Percentiles rank a stretch among this genome's conserved stretches.
These are phyloP conservation scores for Lodderomyces beijingensis DNA, from an alignment of 1,139 yeast species.

Conservation along the genomic window DNA sequence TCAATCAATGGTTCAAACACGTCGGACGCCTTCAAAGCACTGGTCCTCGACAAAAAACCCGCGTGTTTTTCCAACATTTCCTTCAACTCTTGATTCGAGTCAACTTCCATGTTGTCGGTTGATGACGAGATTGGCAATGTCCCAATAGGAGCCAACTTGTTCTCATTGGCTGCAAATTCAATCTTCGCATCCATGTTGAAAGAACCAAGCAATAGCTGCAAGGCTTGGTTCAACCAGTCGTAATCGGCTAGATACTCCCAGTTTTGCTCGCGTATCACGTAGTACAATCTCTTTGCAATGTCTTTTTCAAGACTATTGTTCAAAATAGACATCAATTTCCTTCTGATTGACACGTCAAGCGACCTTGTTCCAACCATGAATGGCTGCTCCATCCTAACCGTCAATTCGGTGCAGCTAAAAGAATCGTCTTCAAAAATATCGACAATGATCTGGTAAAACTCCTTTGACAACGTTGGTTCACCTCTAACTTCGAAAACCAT, in stretches of 20 bases:
- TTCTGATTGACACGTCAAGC: conserved; percentile 70
- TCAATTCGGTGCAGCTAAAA: conserved; percentile 79
- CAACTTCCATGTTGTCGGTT: conserved; percentile 24
- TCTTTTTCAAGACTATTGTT: conserved; percentile 78
- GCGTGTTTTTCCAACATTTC: conserved; percentile 48
- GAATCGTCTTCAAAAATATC: conserved; percentile 83
- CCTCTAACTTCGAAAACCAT: conserved; percentile 87
- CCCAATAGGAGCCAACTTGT: conserved; percentile 52
- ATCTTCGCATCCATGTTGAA: conserved; percentile 52
- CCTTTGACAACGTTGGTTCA: conserved; percentile 72
- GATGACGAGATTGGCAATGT: conserved; percentile 25
- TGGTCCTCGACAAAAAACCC: conserved; percentile 42
- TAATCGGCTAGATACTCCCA: conserved; percentile 95
- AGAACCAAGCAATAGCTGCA: conserved; percentile 80
- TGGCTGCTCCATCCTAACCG: conserved; percentile 96
- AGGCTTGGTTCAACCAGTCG: conserved; percentile 93
- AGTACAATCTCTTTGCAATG: conserved; percentile 73
- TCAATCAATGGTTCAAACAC: conserved; percentile 71
- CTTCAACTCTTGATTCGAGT: conserved; percentile 19
- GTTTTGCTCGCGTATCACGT: conserved; percentile 85
- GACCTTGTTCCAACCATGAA: conserved; percentile 90
- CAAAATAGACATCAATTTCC: conserved; percentile 74
- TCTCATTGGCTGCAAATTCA: conserved; percentile 43
- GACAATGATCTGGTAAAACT: conserved; percentile 81
- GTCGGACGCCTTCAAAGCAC: conserved; percentile 51